Base-by-base conservation (phyloP, 148 eudicot genomes). In the Rhododendron mucronatum region DNA sequence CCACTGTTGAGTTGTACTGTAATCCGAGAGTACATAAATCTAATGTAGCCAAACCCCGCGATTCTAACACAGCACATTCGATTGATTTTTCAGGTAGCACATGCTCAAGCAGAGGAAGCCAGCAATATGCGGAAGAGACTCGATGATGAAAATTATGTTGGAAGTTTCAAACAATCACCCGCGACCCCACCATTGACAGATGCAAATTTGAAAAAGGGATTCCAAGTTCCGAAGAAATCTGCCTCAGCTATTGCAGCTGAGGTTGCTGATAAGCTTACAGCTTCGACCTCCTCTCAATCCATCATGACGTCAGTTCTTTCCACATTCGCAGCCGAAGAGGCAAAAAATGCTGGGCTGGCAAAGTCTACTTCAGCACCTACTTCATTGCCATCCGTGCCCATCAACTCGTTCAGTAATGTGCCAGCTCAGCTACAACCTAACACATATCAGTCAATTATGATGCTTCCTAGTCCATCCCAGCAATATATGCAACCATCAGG, bases 231-330 rank as follows among this genome's bases (percentile, higher is more conserved):
- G 23, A 94, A 92, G 84, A 95, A 92, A 87, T 90, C 96, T 0
- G 91, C 97, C 33, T 96, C 98, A n/a, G 92, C 91, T 79, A 93
- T 96, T 82, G 99, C 99, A 55, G 99, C 99, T 78, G 96, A 92
- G 93, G 96, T 97, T 83, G 99, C 93, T 45, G 99, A 97, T 89
- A 97, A 86, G 92, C 98, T 97, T 39, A 87, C 99, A 33, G 98
- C 99, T 85, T 97, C 98, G 7, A 95, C 91, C 65, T 95, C 98
- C 41, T 97, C 99, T 59, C 98, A 95, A 85, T 87, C 90, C 74
- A 97, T 97, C 87, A 97, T 97, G 99, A 84, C 93, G 15, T 94
- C 98, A 44, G 99, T 97, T 82, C 94, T 97, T 48, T 97, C 99
- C 7, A 87, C 99, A 82, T 94, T 97, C 86, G 99, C 99, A 76